A percentile compares a stretch with the other conserved stretches of the same genome.
Conservation (phyloP, 352 stramenopile genomes). For the Phytopythium cucurbitacearum region DNA sequence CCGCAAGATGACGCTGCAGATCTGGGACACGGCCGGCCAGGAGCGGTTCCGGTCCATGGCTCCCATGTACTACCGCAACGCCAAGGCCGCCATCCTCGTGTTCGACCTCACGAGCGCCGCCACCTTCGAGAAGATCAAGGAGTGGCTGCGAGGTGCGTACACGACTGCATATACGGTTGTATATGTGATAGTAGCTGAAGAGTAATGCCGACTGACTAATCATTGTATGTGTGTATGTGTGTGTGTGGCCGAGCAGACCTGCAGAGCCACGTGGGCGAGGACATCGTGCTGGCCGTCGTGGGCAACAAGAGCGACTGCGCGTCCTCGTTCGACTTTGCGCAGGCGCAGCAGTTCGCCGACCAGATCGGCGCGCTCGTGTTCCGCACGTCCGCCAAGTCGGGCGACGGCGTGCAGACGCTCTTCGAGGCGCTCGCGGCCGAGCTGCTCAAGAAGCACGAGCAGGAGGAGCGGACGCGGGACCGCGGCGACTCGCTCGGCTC, state of each 20-base stretch:
- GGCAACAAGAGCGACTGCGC: conserved; percentile 80
- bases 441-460: conserved; percentile 74
- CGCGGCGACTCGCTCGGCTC: conserved; percentile 37
- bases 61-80: conserved; percentile 90
- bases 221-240: conserved; percentile 4
- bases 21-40: conserved; percentile 81
- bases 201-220: conserved; percentile 5
- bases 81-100: conserved; percentile 83
- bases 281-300: conserved; percentile 80
- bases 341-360: conserved; percentile 67
- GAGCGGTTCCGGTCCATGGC: conserved; percentile 86
- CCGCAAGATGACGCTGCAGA: conserved; percentile 85
- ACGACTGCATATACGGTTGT: not conserved
- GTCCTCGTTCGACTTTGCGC: conserved; percentile 59
- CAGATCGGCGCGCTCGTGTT: conserved; percentile 85
- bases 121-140: conserved; percentile 85
- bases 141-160: conserved; percentile 68
- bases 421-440: conserved; percentile 72
- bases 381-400: conserved; percentile 76
- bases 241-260: conserved; percentile 33
- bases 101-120: conserved; percentile 76
- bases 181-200: too few species aligned
- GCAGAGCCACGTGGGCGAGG: conserved; percentile 68
- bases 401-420: conserved; percentile 66
- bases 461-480: conserved; percentile 42